Evolutionary conservation across 1,284 basidiomycete genomes (phyloP), one percentile per base, ranked within the genome.

Genomic region (Neolentinus lepideus): DNA sequence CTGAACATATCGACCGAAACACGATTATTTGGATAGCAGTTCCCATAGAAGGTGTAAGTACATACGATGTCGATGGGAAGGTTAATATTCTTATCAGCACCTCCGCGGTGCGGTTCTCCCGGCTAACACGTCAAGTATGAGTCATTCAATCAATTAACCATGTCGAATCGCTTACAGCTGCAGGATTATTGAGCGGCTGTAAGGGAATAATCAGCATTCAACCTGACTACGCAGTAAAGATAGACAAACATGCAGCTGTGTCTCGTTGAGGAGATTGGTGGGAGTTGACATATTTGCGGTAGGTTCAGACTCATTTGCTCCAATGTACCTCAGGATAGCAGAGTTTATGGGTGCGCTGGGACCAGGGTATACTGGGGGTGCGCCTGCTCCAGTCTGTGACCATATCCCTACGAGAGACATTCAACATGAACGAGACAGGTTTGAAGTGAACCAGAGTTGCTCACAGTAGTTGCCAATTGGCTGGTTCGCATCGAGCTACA

Each of bases 261-360:
- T 61, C 58, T 73, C 71, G 35, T 62, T 53, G 10, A 73, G 60
- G 3, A 60, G 51, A 3, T 36, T 35, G 29, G 27, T n/a, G 33
- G 4, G 55, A 14, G 53, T 51, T 1, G 62, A 60, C 11, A 68
- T 61, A 16, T 57, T 66, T 21, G 71, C 70, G 3, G 64, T 73
- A 0, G 79, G 82, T 29, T 83, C 79, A 10, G 50, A 50, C 1
- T 56, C 56, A 0, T 66, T 59, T 2, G 82, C 83, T 4, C 76
- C 75, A 0, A 45, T 56, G 60, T 85, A 85, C 19, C 77, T 73
- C 27, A 85, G 61, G 56, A 85, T 79, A 1, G 80, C 84, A 16
- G 71, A 68, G 60, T 80, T 80, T 9, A 66, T 68, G 0, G 56
- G 62, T 58, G 76, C 73, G n/a, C 35, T 3, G 43, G 43, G 12